Percentiles rank a stretch among this genome's conserved stretches.
phyloP scores from a whole-genome alignment of 2,329 filamentous ascomycete species.

The Epichloe typhina region DNA sequence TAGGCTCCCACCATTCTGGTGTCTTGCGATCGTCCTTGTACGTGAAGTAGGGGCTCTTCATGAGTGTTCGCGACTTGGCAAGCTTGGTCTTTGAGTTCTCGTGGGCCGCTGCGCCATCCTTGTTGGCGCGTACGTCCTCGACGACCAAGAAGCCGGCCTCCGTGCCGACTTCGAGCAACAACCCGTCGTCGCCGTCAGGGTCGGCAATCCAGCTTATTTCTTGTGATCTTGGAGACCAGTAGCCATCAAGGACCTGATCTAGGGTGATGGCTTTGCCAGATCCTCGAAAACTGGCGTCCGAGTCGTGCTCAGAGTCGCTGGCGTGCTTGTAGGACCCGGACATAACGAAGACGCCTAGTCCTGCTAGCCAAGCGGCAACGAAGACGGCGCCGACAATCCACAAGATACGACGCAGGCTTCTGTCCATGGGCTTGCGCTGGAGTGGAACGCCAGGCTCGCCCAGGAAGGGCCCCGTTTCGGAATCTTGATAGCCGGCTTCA shows the following conservation, averaged over 20 bases:
- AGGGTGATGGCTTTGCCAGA: slow-evolving; percentile 61
- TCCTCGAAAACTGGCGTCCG: slow-evolving; percentile 48
- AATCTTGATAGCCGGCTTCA: slow-evolving; percentile 20
- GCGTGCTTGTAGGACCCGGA: slow-evolving; percentile 53
- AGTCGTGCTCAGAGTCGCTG: slow-evolving; percentile 51
- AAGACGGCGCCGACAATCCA: slow-evolving; percentile 49
- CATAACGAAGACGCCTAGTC: slow-evolving; percentile 52
- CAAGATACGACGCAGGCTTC: slow-evolving; percentile 47
- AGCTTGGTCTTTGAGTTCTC: slow-evolving; percentile 17
- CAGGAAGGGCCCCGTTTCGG: slow-evolving; percentile 42
- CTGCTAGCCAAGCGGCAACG: slow-evolving; percentile 53
- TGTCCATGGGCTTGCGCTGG: slow-evolving; percentile 47
- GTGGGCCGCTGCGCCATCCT: slow-evolving; percentile 19
- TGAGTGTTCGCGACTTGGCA: slow-evolving; percentile 53
- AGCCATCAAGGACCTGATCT: slow-evolving; percentile 53
- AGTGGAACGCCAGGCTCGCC: slow-evolving; percentile 20
- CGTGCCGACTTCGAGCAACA: slow-evolving; percentile 62
- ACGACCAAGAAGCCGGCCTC: slow-evolving; percentile 70
- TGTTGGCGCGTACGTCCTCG: slow-evolving; percentile 58
- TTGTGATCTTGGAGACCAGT: slow-evolving; percentile 51
- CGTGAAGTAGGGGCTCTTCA: slow-evolving; percentile 53
- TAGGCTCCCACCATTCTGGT: slow-evolving; percentile 58
- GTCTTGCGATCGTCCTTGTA: slow-evolving; percentile 41
- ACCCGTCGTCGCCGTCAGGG: slow-evolving; percentile 64
- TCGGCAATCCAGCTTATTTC: slow-evolving; percentile 67